phyloP scores from a whole-genome alignment of 352 stramenopile species.

The Albugo laibachii region DNA sequence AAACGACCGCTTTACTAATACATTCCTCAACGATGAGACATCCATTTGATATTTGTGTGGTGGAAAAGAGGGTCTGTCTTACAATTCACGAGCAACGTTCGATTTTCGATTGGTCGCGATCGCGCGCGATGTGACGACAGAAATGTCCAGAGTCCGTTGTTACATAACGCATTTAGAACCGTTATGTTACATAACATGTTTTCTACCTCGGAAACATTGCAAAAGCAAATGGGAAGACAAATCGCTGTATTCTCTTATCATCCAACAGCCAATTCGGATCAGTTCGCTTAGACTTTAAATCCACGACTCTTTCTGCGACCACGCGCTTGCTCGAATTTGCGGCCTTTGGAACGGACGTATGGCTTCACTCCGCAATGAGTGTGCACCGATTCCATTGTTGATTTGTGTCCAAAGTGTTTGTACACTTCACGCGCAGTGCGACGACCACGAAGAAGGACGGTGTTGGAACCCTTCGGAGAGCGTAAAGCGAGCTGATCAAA shows the following conservation, averaged over 20 bases:
- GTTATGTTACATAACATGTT: constrained; percentile 74
- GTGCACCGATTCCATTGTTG: constrained; percentile 93
- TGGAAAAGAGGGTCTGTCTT: too few relatives aligned
- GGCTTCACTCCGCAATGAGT: constrained; percentile 98
- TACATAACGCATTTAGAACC: constrained; percentile 49
- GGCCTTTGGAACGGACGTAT: constrained; percentile 95
- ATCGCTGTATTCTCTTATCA: background rate
- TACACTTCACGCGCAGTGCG: constrained; percentile 94
- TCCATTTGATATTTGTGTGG: too few relatives aligned
- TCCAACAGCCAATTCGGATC: background rate
- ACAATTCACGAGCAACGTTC: constrained; percentile 63
- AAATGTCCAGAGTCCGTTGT: constrained; percentile 17
- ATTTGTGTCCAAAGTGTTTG: constrained; percentile 97
- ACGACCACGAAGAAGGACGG: constrained; percentile 94
- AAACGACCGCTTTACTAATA: too few relatives aligned
- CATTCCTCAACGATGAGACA: too few relatives aligned
- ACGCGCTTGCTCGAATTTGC: constrained; percentile 99
- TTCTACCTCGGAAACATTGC: constrained; percentile 77
- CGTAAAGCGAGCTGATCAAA: constrained; percentile 98
- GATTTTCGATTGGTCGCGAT: constrained; percentile 44
- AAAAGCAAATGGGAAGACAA: constrained; percentile 11
- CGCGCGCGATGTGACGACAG: constrained; percentile 38
- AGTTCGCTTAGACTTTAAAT: constrained; percentile 96
- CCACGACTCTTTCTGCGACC: constrained; percentile 95
- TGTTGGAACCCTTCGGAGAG: constrained; percentile 95